These are phyloP conservation scores for Thermomyces lanuginosus DNA, from an alignment of 2,329 filamentous ascomycete species.

Conservation along the genomic window DNA sequence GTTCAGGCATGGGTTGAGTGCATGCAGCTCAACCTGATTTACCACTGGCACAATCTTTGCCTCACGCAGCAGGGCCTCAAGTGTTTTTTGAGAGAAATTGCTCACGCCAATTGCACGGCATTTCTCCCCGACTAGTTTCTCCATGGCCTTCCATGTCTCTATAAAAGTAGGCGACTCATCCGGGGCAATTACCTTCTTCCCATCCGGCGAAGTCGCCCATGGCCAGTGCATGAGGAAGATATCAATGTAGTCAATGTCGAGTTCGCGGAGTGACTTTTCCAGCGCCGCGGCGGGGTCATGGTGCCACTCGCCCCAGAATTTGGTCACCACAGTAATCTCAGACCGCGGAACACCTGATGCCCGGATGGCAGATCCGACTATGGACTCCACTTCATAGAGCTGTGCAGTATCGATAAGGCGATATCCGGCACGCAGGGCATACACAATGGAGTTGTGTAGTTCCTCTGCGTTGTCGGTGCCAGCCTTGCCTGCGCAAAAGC, in stretches of 20 bases:
- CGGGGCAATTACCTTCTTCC: background rate
- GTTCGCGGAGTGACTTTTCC: constrained; percentile 8
- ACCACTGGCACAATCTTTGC: constrained; percentile 15
- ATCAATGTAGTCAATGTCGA: constrained; percentile 10
- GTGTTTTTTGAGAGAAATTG: constrained; percentile 17
- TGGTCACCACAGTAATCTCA: constrained; percentile 40
- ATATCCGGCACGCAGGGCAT: background rate
- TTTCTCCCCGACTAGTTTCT: constrained; percentile 2
- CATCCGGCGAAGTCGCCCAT: constrained; percentile 1
- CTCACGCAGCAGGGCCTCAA: constrained; percentile 13
- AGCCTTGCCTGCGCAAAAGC: constrained; percentile 1
- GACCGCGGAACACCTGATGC: constrained; percentile 30
- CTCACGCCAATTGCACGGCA: constrained; percentile 16
- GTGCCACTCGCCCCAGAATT: constrained; percentile 14
- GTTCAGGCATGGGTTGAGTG: constrained; percentile 17
- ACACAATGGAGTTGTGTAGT: constrained; percentile 3
- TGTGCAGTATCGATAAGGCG: constrained; percentile 1
- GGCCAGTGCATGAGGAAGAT: constrained; percentile 6
- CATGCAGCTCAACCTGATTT: constrained; percentile 21
- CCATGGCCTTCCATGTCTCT: constrained; percentile 5
- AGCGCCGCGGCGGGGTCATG: constrained; percentile 11
- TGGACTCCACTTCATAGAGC: constrained; percentile 22
- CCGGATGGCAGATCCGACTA: constrained; percentile 32
- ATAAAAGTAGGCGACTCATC: constrained; percentile 2
- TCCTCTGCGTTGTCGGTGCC: constrained; percentile 1